phyloP scores from a whole-genome alignment of 768 basidiomycete species.

The Daedalea quercina region DNA sequence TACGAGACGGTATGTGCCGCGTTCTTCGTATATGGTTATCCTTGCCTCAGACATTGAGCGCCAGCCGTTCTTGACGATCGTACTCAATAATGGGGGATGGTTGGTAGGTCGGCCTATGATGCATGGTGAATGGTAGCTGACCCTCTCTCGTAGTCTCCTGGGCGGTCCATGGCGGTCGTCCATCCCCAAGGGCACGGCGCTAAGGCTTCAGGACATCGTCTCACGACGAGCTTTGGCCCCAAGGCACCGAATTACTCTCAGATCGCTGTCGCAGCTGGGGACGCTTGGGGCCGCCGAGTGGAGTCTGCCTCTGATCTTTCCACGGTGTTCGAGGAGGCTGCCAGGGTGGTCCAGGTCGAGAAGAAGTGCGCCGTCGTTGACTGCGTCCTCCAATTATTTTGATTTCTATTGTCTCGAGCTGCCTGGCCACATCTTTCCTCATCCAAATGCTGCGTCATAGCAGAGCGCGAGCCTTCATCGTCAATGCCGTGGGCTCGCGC shows the following conservation, averaged over 20 bases:
- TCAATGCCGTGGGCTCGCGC: too few species aligned
- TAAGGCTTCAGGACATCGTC: slow-evolving; percentile 33
- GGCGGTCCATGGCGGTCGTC: slow-evolving; percentile 55
- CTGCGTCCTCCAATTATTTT: slow-evolving; percentile 31
- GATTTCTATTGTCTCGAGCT: not conserved
- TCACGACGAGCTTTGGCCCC: slow-evolving; percentile 62
- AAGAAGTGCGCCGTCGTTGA: slow-evolving; percentile 60
- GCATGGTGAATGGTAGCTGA: not conserved
- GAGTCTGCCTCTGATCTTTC: slow-evolving; percentile 23
- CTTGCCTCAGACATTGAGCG: not conserved
- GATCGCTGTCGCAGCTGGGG: slow-evolving; percentile 62
- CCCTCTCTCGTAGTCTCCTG: slow-evolving; percentile 40
- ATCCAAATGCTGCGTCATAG: too few species aligned
- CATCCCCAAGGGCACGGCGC: slow-evolving; percentile 52
- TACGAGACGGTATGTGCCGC: slow-evolving; percentile 52
- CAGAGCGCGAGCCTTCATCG: too few species aligned
- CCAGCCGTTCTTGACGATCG: slow-evolving; percentile 48
- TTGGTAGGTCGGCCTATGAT: slow-evolving; percentile 30
- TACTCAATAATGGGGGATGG: slow-evolving; percentile 72
- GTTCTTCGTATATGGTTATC: not conserved
- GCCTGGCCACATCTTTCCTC: too few species aligned
- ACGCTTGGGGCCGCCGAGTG: slow-evolving; percentile 53
- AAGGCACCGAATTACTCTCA: slow-evolving; percentile 50
- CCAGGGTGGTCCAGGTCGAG: slow-evolving; percentile 51
- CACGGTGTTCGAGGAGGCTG: slow-evolving; percentile 37